Evolutionary conservation across 768 basidiomycete genomes (phyloP), one percentile per base, ranked within the genome.

Genomic region (Auricularia auricula-judae): DNA sequence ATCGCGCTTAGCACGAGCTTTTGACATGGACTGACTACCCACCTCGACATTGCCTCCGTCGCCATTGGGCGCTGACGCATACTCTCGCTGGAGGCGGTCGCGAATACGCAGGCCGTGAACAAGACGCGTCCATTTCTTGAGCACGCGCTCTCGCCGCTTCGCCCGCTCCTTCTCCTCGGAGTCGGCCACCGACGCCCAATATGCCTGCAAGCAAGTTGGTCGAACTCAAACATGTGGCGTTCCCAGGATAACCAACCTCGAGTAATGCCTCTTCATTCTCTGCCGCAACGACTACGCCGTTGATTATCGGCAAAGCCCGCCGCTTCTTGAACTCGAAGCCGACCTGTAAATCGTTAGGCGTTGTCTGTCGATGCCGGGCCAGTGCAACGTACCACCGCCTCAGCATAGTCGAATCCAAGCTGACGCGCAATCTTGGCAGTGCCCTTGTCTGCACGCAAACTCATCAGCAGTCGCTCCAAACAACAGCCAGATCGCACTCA

Each of bases 271-370:
- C 76, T 72, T 93, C 89, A 67, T 91, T 84, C 73, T 95, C 93
- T 44, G 80, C 80, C 16, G 95, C 91, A 34, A 93, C 80, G 34
- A 98, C 93, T 2, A 99, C 81, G 11, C 96, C 96, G 63, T 86
- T 83, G 36, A 96, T 77, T 65, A 92, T 78, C 3, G 96, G 96
- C 65, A 84, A 84, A 0, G 97, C 96, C 62, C 88, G 83, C 36
- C 91, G 87, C 73, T 95, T 94, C 72, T 86, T 92, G 78, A 98
- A 99, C 74, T 98, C 96, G 73, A 98, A 99, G 14, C 94, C 90
- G 65, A 87, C 93, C 95, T 98, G 53, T 60, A 65, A 61, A 59
- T 63, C 36, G 64, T 21, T 36, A 65, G 53, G 35, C 43, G 59
- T 60, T 36, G 64, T 65, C 56, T 47, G 12, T 53, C 36, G 36